phyloP scores from a whole-genome alignment of 1,284 basidiomycete genomes.

The Albatrellus sp. region DNA sequence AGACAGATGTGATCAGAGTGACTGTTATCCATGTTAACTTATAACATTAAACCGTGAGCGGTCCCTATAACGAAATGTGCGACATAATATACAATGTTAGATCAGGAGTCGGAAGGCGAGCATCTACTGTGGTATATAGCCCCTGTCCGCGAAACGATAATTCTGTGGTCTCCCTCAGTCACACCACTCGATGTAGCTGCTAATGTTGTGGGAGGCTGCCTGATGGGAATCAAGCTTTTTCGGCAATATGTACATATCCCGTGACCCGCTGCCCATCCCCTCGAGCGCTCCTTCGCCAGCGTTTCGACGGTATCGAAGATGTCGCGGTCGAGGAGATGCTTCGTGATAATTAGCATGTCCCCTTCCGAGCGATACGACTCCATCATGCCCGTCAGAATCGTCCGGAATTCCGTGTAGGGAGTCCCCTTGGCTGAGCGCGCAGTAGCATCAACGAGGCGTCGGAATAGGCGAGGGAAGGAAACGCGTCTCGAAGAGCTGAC shows the following conservation, averaged over 20 bases:
- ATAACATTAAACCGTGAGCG: background rate
- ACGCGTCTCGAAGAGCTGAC: conserved; percentile 72
- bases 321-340: conserved; percentile 75
- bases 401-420: conserved; percentile 87
- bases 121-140: conserved; percentile 47
- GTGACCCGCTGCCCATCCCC: conserved; percentile 14
- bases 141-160: conserved; percentile 51
- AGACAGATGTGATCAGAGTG: background rate
- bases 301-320: conserved; percentile 64
- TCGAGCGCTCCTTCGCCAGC: conserved; percentile 17
- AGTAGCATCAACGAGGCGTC: conserved; percentile 73
- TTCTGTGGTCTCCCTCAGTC: conserved; percentile 16
- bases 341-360: conserved; percentile 84
- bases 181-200: conserved; percentile 7
- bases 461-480: conserved; percentile 88
- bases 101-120: conserved; percentile 18
- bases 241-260: conserved; percentile 35
- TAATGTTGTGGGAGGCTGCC: conserved; percentile 8
- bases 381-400: conserved; percentile 87
- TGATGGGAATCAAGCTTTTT: conserved; percentile 21
- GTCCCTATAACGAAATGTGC: background rate
- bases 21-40: background rate
- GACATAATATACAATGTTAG: conserved; percentile 20
- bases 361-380: conserved; percentile 88
- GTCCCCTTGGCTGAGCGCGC: conserved; percentile 36